Base-by-base conservation (phyloP, 177 flowering plant species). In the Tripterygium wilfordii region DNA sequence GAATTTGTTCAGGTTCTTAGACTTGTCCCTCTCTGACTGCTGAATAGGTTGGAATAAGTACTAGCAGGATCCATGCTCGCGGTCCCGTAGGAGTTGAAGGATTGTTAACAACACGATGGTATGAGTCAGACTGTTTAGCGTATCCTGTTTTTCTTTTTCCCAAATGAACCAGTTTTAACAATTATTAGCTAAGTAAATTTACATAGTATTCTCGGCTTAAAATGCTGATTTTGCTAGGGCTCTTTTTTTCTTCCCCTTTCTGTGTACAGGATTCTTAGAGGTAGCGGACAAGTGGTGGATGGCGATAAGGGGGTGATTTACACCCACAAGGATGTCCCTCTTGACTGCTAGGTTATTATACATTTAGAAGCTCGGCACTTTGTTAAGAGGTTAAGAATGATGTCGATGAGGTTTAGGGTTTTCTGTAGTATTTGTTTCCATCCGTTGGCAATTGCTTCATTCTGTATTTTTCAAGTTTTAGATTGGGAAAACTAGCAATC, bases 21-120 rank as follows among this genome's bases (percentile, higher is more conserved):
- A 4, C 2, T 12, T 21, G 3, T 2, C 16, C 61, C 22, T 50
- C 48, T 52, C 36, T 15, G 20, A 20, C 56, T 38, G 13, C 17
- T 66, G 39, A 36, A 62, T 60, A 94, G 99, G 97, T 94, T 50
- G 99, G 97, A 15, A 83, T 94, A 51, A 94, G 99, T 55, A 90
- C 99, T 25, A 75, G 96, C 45, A 79, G 99, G 46, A 87, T 90
- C 57, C 99, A 94, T 69, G 97, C 99, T 42, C 92, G 99, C 46
- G 96, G 99, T 26, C 99, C 97, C 18, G 99, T 90, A 30, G 96
- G 99, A 45, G 96, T 94, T 44, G 95, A 94, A 66, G 97, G 97
- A 51, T 58, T 94, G 57, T 62, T 94, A 54, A 94, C 99, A 29
- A 90, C 96, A 18, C 53, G 91, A 72, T 90, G 97, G 97, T 90